Base-by-base conservation (phyloP, 1,284 basidiomycete species). In the Leccinum fallax region DNA sequence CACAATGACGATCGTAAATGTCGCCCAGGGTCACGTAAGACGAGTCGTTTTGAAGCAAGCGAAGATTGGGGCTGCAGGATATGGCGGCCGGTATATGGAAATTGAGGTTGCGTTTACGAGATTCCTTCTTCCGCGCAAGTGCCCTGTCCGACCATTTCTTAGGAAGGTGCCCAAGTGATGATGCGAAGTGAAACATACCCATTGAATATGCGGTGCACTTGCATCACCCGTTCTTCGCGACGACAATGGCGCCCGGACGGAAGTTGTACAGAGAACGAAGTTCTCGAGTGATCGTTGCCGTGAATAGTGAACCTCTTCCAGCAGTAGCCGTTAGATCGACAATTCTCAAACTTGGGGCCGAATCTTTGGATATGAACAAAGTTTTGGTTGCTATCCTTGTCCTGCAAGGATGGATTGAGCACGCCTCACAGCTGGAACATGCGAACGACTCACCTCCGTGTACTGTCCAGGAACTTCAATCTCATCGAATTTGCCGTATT, bases 401-500 rank as follows among this genome's bases (percentile, higher is more conserved):
- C 93, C 92, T 97, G 65, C 34, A 52, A 5, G 32, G 24, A 36
- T 28, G 8, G 6, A 5, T 16, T 62, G 62, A 64, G 55, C 4
- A 55, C 11, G 57, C 48, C 58, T 30, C 63, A 61, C 1, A 43
- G 36, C 0, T 43, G 10, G 10, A 5, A 4, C 43, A 58, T 36
- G 40, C 49, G 0, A 28, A 28, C 16, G 0, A 56, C 83, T 67
- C 63, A 93, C 94, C 85, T 97, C 93, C 0, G 96, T 92, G 72
- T 99, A 99, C 77, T 99, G 97, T 9, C 97, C 97, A 21, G 97
- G 97, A 60, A 99, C 89, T 76, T 99, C 97, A 57, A 99, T 94
- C 68, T 99, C 97, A 70, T 99, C 97, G 61, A 98, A 96, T 76
- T 97, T 98, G 72, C 90, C 90, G 76, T 98, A 96, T 71, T 99